Base-by-base conservation (phyloP, 306 rosid species). In the Hylodesmum podocarpum region DNA sequence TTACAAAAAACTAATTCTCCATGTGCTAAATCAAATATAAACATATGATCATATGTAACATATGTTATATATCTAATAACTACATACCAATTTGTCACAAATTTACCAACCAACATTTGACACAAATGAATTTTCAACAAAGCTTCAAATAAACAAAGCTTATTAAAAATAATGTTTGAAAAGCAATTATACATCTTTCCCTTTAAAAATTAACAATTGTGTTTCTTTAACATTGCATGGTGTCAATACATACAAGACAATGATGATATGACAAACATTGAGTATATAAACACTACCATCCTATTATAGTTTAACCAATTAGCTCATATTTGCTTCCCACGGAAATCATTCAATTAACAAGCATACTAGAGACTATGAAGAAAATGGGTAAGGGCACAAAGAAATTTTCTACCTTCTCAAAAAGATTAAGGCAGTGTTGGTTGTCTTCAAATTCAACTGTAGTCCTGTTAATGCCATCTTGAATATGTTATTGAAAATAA, bases 361-460 rank as follows among this genome's bases (percentile, higher is more conserved):
- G 72, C 21, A 47, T 65, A 3, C 65, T n/a, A n/a, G n/a, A n/a
- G n/a, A n/a, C n/a, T 36, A 27, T 15, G 25, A 28, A 19, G 18
- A 13, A 28, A 47, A 29, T 28, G 22, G 40, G 31, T 25, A 11
- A 14, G 37, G 5, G 3, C 55, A 27, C 69, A 58, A 19, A 21
- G 36, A 73, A 43, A 33, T 55, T 37, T 22, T 39, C 29, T 68
- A 91, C 98, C 98, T 93, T 93, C 79, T 93, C 98, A 70, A 93
- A 93, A 73, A 93, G 95, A 72, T 93, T 58, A 44, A 93, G 98
- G 80, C 97, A 93, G 58, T 91, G 89, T 80, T 93, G 97, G 84
- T 93, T 93, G 85, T 91, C 98, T 83, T 93, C 98, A 86, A 93
- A 93, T 66, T 91, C 98, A 81, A 93, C 95, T 88, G 85, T 93